A percentile compares a stretch with the other conserved stretches of the same genome.
These are phyloP conservation scores for Phytophthora gonapodyides DNA, from an alignment of 352 stramenopile species.

Conservation along the genomic window DNA sequence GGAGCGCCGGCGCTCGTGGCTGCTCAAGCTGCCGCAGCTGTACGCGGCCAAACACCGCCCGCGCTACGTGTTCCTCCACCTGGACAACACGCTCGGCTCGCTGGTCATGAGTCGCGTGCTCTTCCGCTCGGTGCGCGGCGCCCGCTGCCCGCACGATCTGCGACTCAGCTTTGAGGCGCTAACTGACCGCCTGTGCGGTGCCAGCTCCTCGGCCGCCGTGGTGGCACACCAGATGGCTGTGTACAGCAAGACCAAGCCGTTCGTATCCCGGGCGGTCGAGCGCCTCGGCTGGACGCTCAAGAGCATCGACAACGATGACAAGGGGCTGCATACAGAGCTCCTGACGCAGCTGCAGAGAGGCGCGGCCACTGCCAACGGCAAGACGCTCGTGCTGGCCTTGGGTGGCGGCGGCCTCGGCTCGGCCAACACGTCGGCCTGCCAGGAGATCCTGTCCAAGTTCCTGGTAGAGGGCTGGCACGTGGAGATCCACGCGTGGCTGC, in stretches of 20 bases:
- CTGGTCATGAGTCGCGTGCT: conserved; percentile 19
- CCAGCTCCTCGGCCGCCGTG: conserved; percentile 3
- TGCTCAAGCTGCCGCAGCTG: conserved; percentile 14
- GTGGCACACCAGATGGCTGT: conserved; percentile 20
- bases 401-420: conserved; percentile 12
- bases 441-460: conserved; percentile 27
- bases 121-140: conserved; percentile 13
- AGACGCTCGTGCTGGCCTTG: conserved; percentile 29
- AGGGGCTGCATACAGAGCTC: conserved; percentile 19
- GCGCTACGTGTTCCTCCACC: conserved; percentile 26
- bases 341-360: conserved; percentile 21
- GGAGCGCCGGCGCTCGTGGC: conserved; percentile 24
- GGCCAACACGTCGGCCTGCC: conserved; percentile 13
- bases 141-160: conserved; percentile 13
- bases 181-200: conserved; percentile 20
- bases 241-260: conserved; percentile 15
- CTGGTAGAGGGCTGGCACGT: conserved; percentile 23
- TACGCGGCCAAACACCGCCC: conserved; percentile 25
- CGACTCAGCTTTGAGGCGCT: conserved; percentile 26
- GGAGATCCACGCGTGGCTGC: conserved; percentile 35
- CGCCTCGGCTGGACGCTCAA: conserved; percentile 25
- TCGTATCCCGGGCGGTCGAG: conserved; percentile 17
- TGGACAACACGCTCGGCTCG: conserved; percentile 21
- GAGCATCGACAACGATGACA: conserved; percentile 7
- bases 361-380: conserved; percentile 13